Conservation (phyloP, 129 eudicot genomes). For the Escallonia rubra region DNA sequence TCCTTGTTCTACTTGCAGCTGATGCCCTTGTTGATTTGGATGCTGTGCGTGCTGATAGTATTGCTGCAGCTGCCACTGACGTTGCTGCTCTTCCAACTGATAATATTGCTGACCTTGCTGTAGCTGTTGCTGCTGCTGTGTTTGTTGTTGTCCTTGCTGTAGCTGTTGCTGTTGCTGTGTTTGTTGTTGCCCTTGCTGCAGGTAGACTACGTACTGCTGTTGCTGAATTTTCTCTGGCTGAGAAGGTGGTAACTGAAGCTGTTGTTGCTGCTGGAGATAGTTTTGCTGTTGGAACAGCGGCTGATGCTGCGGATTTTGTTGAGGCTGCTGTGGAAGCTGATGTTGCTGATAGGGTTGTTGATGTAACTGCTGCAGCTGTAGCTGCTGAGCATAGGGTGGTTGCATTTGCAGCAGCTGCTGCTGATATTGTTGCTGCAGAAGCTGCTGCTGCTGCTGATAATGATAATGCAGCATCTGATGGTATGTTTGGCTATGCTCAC, state of each 20-base stretch:
- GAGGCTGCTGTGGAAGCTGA: constrained; percentile 17
- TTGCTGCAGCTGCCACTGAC: constrained; percentile 47
- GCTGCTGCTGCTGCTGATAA: constrained; percentile 47
- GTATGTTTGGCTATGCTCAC: constrained; percentile 37
- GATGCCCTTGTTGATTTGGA: constrained; percentile 19
- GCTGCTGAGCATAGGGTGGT: constrained; percentile 38
- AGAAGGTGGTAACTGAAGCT: constrained; percentile 15
- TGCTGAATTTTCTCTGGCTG: constrained; percentile 14
- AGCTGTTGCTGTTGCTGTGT: constrained; percentile 14
- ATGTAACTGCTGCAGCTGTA: constrained; percentile 25
- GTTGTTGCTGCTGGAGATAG: constrained; percentile 33
- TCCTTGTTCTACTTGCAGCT: constrained; percentile 20
- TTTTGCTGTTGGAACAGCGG: constrained; percentile 29
- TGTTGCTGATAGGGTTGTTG: constrained; percentile 20
- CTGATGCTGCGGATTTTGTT: constrained; percentile 8
- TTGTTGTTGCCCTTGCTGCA: constrained; percentile 29
- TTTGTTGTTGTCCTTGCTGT: constrained; percentile 8
- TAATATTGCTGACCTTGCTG: constrained; percentile 19
- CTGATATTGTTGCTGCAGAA: constrained; percentile 45
- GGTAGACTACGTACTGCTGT: constrained; percentile 34
- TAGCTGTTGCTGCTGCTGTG: constrained; percentile 37
- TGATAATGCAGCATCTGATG: constrained; percentile 63
- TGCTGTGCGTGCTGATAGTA: constrained; percentile 37
- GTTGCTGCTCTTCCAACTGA: constrained; percentile 25
- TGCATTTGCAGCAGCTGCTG: constrained; percentile 50